Evolutionary conservation across 2,329 filamentous ascomycete species (phyloP), one percentile per base, ranked within the genome.

Genomic region (Cercospora zeae-maydis): DNA sequence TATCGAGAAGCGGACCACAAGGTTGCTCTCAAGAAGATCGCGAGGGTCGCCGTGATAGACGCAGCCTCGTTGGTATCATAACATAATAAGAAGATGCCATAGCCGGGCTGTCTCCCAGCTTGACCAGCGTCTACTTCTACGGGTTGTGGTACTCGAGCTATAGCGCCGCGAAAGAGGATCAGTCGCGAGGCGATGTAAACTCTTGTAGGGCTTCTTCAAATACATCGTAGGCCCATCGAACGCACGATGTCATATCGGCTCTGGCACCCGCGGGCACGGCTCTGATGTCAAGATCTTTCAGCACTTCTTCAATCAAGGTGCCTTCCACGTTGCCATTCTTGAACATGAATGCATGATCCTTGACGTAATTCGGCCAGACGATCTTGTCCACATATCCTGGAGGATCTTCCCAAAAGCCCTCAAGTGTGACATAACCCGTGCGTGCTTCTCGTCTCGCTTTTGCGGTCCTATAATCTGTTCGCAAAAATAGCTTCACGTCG

Each of bases 321-420:
- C 84, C 84, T 69, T 89, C 76, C 9, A 91, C 89, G 73, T 93
- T 80, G 0, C 85, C 88, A 7, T 79, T 78, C 67, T 87, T 77
- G 73, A 97, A 95, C 75, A 99, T 80, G 82, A 91, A 96, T 21
- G 81, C 80, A 78, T 98, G 93, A 70, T 92, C 86, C 58, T 84
- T 81, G 3, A 90, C 90, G 76, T 97, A 98, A 71, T 96, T 93
- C 3, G 93, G 93, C 95, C 95, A 99, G 4, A 99, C 95, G 59
- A 99, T 84, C 74, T 90, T 85, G 75, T 98, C 93, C 37, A 98
- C 92, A 75, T 98, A 99, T 0, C 91, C 93, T 0, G 92, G 92
- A 0, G 95, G 95, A 76, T 99, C 95, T 61, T 88, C 84, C 95
- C 95, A 99, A 79, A 97, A 99, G 30, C 93, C 93, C 72, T 97